phyloP scores from a whole-genome alignment of 2,329 filamentous ascomycete genomes.

The Diaporthe ilicicola region DNA sequence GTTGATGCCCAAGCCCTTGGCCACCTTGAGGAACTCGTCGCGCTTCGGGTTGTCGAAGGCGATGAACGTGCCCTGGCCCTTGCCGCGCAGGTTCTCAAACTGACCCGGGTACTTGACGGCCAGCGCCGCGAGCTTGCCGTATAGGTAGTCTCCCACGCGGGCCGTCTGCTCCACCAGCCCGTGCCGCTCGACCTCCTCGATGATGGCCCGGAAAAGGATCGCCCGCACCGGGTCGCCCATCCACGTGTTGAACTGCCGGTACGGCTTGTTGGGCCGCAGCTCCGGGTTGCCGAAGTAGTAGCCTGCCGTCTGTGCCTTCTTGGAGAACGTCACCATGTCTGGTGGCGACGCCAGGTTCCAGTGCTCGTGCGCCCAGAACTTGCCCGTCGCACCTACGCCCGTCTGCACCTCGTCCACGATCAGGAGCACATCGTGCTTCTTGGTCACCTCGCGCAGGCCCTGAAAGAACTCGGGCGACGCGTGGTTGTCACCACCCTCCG shows the following conservation, averaged over 20 bases:
- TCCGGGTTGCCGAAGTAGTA: conserved; percentile 88
- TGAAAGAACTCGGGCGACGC: conserved; percentile 88
- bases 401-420: conserved; percentile 97
- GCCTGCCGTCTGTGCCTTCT: conserved; percentile 93
- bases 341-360: conserved; percentile 83
- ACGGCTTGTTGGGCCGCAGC: conserved; percentile 88
- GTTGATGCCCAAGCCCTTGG: conserved; percentile 84
- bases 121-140: conserved; percentile 71
- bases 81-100: conserved; percentile 85
- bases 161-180: conserved; percentile 84
- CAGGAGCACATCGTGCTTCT: conserved; percentile 79
- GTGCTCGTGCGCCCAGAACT: conserved; percentile 97
- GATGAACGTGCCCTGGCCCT: conserved; percentile 90
- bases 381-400: conserved; percentile 89
- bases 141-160: conserved; percentile 81
- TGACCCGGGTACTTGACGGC: conserved; percentile 76
- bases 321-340: conserved; percentile 94
- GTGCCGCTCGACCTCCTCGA: conserved; percentile 79
- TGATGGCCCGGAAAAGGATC: conserved; percentile 85
- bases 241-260: conserved; percentile 98
- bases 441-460: conserved; percentile 80
- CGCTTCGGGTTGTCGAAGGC: conserved; percentile 86
- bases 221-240: conserved; percentile 91
- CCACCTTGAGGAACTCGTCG: conserved; percentile 80
- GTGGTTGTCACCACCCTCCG: conserved; percentile 94